Evolutionary conservation across 2,329 filamentous ascomycete species (phyloP).

Genomic region (Fusarium redolens): DNA sequence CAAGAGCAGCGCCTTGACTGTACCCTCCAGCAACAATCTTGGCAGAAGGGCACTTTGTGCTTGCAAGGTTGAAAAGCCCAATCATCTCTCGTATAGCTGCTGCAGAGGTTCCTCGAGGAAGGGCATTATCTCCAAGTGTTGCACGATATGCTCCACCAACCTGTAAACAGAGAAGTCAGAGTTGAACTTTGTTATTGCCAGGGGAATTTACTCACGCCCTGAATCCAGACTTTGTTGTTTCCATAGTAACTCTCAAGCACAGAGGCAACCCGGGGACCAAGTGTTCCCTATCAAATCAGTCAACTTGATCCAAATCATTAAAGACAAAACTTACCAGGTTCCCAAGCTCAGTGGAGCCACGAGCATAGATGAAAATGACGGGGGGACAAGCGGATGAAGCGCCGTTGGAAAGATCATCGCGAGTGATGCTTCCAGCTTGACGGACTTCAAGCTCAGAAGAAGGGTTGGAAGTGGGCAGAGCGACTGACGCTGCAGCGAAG

Average conservation of each 20-base stretch:
- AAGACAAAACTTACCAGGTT: constrained; percentile 48
- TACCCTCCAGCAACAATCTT: constrained; percentile 56
- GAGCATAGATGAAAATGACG: constrained; percentile 54
- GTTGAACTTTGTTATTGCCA: accelerated
- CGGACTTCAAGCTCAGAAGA: constrained; percentile 21
- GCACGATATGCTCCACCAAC: constrained; percentile 52
- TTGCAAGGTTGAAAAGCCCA: constrained; percentile 55
- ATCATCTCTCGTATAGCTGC: constrained; percentile 56
- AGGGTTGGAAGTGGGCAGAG: constrained; percentile 6
- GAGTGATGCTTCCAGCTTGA: constrained; percentile 27
- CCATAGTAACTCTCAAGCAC: constrained; percentile 45
- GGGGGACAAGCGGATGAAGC: constrained; percentile 47
- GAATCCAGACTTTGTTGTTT: constrained; percentile 51
- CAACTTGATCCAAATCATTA: accelerated
- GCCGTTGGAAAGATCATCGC: constrained; percentile 47
- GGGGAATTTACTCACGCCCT: constrained; percentile 50
- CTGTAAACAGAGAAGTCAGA: not conserved
- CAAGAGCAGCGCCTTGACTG: constrained; percentile 57
- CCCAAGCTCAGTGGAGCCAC: constrained; percentile 52
- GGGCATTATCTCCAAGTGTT: constrained; percentile 49
- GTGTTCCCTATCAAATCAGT: constrained; percentile 36
- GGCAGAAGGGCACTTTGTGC: constrained; percentile 56
- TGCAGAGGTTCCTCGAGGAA: constrained; percentile 51
- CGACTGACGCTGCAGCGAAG: constrained; percentile 14
- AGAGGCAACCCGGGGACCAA: constrained; percentile 46